Percentiles rank a stretch among this genome's conserved stretches.
Conservation (phyloP, 164 flowering plant species). For the Vitis labrusca region DNA sequence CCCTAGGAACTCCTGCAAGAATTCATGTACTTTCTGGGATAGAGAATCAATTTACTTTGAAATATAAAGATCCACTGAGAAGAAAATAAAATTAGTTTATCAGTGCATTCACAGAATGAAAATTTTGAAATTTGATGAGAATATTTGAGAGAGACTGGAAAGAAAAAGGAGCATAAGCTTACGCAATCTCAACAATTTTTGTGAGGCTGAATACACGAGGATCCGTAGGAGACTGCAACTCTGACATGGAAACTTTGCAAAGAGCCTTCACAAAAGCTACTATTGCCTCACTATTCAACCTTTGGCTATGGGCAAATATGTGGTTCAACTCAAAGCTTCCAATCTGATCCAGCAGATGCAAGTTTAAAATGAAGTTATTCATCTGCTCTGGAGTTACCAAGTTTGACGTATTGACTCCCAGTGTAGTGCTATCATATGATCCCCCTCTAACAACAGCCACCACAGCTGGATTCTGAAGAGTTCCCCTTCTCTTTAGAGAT, state of each 20-base stretch:
- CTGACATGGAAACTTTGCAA: conserved; percentile 90
- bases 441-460: conserved; percentile 98
- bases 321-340: conserved; percentile 95
- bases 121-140: not conserved
- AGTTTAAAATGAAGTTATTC: conserved; percentile 78
- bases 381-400: conserved; percentile 86
- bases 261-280: conserved; percentile 96
- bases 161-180: conserved; percentile 32
- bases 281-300: conserved; percentile 95
- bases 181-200: conserved; percentile 97
- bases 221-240: conserved; percentile 96
- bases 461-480: conserved; percentile 84
- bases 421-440: conserved; percentile 86
- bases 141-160: not conserved
- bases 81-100: not conserved
- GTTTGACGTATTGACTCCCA: conserved; percentile 54
- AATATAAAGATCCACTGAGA: not conserved
- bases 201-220: conserved; percentile 99
- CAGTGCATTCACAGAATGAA: not conserved
- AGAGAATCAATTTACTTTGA: not conserved
- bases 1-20: not conserved
- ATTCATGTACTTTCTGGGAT: not conserved
- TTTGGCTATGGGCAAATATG: conserved; percentile 95
- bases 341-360: conserved; percentile 94
- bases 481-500: conserved; percentile 74